Conservation (phyloP, 2,329 filamentous ascomycete species). For the Xylariaceae sp. region DNA sequence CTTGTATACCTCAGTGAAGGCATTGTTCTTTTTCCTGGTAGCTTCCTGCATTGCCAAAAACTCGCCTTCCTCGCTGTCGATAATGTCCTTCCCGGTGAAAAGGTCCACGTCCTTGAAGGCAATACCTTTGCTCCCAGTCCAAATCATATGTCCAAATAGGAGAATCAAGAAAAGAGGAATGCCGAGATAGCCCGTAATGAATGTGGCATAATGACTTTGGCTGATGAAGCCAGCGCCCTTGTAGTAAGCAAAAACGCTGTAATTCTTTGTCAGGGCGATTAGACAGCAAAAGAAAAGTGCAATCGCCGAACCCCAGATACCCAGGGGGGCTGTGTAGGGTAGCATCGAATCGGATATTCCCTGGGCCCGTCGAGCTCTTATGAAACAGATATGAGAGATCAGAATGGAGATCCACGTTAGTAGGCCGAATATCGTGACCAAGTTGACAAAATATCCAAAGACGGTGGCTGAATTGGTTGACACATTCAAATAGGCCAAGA, state of each 20-base stretch:
- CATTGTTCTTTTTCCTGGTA: too few species aligned
- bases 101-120: constrained; percentile 61
- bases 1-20: too few species aligned
- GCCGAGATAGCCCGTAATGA: constrained; percentile 73
- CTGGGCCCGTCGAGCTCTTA: constrained; percentile 59
- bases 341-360: constrained; percentile 51
- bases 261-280: constrained; percentile 81
- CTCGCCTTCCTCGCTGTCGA: constrained; percentile 68
- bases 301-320: constrained; percentile 63
- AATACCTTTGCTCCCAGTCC: constrained; percentile 51
- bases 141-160: constrained; percentile 64
- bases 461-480: constrained; percentile 52
- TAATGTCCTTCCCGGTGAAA: constrained; percentile 67
- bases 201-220: constrained; percentile 58
- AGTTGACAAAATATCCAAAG: constrained; percentile 64
- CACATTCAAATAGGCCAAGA: constrained; percentile 67
- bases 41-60: constrained; percentile 60
- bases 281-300: constrained; percentile 68
- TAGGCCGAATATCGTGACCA: constrained; percentile 63
- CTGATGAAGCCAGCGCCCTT: too few species aligned
- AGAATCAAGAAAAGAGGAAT: constrained; percentile 70
- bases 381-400: constrained; percentile 64
- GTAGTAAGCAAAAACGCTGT: constrained; percentile 62
- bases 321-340: constrained; percentile 67
- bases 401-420: constrained; percentile 66